Conservation (phyloP, 2,329 filamentous ascomycete genomes). For the Chrysosporium queenslandicum region DNA sequence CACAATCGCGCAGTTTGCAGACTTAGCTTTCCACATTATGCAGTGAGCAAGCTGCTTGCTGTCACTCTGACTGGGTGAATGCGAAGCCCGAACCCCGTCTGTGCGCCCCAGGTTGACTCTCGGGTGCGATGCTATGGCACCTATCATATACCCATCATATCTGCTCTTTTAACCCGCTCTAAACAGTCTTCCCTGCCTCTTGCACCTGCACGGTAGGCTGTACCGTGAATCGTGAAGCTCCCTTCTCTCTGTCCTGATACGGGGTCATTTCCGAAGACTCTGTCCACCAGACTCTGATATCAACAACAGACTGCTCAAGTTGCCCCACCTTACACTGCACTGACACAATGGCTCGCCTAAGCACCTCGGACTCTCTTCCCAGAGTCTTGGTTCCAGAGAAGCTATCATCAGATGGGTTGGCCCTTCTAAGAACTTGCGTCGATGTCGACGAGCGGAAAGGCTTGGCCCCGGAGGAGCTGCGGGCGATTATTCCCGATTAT, state of each 20-base stretch:
- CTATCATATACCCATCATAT: background rate
- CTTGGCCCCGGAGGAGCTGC: constrained; percentile 53
- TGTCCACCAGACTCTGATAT: background rate
- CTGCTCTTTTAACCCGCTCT: background rate
- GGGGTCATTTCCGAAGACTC: background rate
- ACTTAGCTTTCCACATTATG: background rate
- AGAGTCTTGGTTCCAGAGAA: constrained; percentile 69
- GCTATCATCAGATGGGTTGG: constrained; percentile 66
- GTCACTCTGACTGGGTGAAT: background rate
- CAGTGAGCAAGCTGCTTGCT: background rate
- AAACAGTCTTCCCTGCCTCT: background rate
- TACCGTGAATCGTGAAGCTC: no score
- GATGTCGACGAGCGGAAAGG: constrained; percentile 60
- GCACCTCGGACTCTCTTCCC: constrained; percentile 25
- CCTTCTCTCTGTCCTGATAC: background rate
- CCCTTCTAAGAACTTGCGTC: constrained; percentile 55
- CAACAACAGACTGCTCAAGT: background rate
- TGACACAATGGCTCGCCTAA: constrained; percentile 19
- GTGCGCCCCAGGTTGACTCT: background rate
- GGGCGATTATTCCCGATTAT: constrained; percentile 58
- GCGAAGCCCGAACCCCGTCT: background rate
- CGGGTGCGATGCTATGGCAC: background rate
- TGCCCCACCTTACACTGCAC: background rate
- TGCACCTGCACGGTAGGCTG: background rate
- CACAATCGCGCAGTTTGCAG: background rate